Evolutionary conservation across 2,329 filamentous ascomycete species (phyloP), one percentile per base, ranked within the genome.

Genomic region (Pestalotiopsis sp.): DNA sequence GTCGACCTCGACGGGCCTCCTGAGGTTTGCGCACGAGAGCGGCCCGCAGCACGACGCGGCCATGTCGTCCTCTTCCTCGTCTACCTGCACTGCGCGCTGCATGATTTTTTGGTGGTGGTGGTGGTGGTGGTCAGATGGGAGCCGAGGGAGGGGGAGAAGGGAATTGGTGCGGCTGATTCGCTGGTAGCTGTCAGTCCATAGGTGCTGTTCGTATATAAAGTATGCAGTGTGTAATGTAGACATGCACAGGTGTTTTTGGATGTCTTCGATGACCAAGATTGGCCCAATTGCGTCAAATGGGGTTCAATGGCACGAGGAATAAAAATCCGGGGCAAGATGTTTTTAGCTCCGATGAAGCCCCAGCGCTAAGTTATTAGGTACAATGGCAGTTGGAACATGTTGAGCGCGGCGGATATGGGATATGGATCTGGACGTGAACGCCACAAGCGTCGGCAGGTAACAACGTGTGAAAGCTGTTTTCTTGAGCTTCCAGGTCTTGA

Each of bases 1-100:
- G 66, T 80, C 80, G 25, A 86, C 79, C 56, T 85, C 82, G 67
- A 87, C 77, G 11, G 86, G 85, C 36, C 75, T 75, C 11, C 75
- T 75, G 61, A 86, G 74, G 12, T 77, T 74, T 3, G 75, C 68
- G 61, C 70, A 72, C 1, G 75, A 71, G 14, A 86, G 71, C 14
- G 82, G 78, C 38, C 77, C 78, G 75, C 83, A 83, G 77, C 81
- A 84, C 61, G 77, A 77, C 68, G 68, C 60, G 27, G 64, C 41
- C 36, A 7, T 20, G 17, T 17, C 45, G 20, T 52, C 45, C 11
- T 64, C 64, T 49, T 64, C 64, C 36, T 60, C 45, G 56, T 67
- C 41, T 11, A 20, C 17, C 11, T n/a, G 57, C 66, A 31, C 7
- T 36, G 66, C 57, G n/a, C 38, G 66, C 23, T 57, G 57, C 66